These are phyloP conservation scores for Onygena corvina DNA, from an alignment of 2,329 filamentous ascomycete species.

Conservation along the genomic window DNA sequence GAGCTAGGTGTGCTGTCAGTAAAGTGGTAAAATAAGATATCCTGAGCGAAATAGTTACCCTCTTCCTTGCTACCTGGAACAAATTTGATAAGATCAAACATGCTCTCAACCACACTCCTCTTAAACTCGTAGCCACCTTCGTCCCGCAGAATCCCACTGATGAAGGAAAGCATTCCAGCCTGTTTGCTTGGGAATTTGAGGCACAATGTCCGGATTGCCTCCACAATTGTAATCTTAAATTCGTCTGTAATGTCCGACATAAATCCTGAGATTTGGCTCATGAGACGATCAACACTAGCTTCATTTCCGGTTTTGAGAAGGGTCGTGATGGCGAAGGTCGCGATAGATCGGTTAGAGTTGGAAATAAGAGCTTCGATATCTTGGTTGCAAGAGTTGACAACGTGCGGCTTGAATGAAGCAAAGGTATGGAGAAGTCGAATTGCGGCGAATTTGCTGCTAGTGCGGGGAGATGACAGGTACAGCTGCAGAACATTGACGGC, in stretches of 20 bases:
- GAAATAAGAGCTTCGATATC: constrained; percentile 96
- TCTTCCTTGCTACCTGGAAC: constrained; percentile 75
- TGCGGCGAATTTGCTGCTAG: constrained; percentile 93
- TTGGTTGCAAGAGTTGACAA: constrained; percentile 86
- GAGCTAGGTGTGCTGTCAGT: constrained; percentile 40
- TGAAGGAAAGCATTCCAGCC: constrained; percentile 91
- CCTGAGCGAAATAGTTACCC: constrained; percentile 25
- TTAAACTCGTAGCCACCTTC: constrained; percentile 99
- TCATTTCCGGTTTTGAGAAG: constrained; percentile 97
- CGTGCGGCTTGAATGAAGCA: constrained; percentile 87
- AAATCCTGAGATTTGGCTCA: constrained; percentile 97
- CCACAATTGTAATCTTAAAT: constrained; percentile 99
- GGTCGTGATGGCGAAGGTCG: constrained; percentile 95
- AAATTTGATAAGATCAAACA: constrained; percentile 98
- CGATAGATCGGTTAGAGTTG: constrained; percentile 93
- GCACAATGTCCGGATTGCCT: constrained; percentile 90
- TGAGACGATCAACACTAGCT: constrained; percentile 86
- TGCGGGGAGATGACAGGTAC: constrained; percentile 88
- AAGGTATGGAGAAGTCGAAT: constrained; percentile 94
- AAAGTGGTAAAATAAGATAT: background rate
- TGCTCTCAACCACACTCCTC: constrained; percentile 92
- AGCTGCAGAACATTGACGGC: constrained; percentile 91
- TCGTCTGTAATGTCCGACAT: constrained; percentile 99
- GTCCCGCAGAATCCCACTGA: constrained; percentile 90
- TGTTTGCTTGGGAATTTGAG: constrained; percentile 98